Conservation (phyloP, 352 stramenopile genomes). For the Phytopythium oedochilum region DNA sequence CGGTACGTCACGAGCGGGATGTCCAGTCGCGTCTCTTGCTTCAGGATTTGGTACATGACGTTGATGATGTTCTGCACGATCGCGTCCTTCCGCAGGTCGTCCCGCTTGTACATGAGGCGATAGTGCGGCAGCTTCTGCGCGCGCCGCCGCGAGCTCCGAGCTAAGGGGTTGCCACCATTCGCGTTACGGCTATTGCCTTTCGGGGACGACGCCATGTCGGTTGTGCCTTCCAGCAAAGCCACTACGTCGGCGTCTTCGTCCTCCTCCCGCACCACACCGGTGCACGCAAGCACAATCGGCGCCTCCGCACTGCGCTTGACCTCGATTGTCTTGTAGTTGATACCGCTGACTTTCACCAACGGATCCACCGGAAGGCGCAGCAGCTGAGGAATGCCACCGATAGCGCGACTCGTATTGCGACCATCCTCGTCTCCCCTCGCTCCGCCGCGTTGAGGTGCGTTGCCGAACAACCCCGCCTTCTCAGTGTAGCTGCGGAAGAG, state of each 20-base stretch:
- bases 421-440: background rate
- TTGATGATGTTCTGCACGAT: conserved; percentile 89
- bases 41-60: conserved; percentile 86
- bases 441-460: conserved; percentile 6
- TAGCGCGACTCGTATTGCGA: background rate
- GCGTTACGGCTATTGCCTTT: background rate
- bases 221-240: conserved; percentile 20
- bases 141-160: conserved; percentile 5
- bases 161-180: background rate
- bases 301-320: conserved; percentile 81
- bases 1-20: conserved; percentile 84
- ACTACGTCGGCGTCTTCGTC: conserved; percentile 42
- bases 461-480: conserved; percentile 41
- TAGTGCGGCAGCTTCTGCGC: conserved; percentile 46
- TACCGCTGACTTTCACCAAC: conserved; percentile 58
- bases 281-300: conserved; percentile 77
- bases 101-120: conserved; percentile 85
- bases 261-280: conserved; percentile 66
- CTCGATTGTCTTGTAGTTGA: conserved; percentile 70
- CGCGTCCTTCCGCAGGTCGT: conserved; percentile 80
- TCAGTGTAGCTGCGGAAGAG: conserved; percentile 45
- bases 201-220: conserved; percentile 22
- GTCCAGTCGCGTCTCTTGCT: conserved; percentile 75
- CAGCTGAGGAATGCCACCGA: conserved; percentile 13
- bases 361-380: conserved; percentile 73